Evolutionary conservation across 1,284 basidiomycete genomes (phyloP).

Genomic region (Tilletia indica): DNA sequence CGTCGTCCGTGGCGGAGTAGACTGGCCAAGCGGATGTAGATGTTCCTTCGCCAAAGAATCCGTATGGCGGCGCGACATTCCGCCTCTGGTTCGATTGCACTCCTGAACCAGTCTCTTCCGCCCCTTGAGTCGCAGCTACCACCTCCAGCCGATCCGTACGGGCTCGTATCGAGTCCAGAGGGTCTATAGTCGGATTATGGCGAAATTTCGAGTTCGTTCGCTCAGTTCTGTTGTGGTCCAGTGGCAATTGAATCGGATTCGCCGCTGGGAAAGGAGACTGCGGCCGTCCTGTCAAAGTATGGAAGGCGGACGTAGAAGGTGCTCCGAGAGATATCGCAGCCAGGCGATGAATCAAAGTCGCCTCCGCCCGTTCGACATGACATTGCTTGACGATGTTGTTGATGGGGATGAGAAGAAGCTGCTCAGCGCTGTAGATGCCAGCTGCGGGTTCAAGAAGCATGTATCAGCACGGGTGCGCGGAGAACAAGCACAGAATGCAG

Average conservation of each 20-base stretch:
- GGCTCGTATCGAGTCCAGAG: conserved; percentile 18
- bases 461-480: background rate
- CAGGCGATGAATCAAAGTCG: conserved; percentile 24
- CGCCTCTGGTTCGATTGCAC: background rate
- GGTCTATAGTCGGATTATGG: background rate
- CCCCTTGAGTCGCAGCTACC: conserved; percentile 32
- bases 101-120: conserved; percentile 16
- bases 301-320: conserved; percentile 26
- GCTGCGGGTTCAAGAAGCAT: background rate
- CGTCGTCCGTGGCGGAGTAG: background rate
- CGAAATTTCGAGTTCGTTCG: background rate
- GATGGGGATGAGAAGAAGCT: conserved; percentile 28
- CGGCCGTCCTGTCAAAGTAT: conserved; percentile 24
- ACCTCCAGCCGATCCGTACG: conserved; percentile 31
- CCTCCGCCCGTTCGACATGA: conserved; percentile 23
- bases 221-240: background rate
- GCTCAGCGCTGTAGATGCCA: conserved; percentile 28
- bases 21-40: background rate
- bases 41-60: conserved; percentile 1
- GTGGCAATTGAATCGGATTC: background rate
- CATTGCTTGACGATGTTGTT: conserved; percentile 27
- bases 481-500: background rate
- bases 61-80: background rate
- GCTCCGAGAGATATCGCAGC: conserved; percentile 27
- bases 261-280: background rate